Evolutionary conservation across 208 protist genomes (phyloP).

Genomic region (Leishmania mexicana): DNA sequence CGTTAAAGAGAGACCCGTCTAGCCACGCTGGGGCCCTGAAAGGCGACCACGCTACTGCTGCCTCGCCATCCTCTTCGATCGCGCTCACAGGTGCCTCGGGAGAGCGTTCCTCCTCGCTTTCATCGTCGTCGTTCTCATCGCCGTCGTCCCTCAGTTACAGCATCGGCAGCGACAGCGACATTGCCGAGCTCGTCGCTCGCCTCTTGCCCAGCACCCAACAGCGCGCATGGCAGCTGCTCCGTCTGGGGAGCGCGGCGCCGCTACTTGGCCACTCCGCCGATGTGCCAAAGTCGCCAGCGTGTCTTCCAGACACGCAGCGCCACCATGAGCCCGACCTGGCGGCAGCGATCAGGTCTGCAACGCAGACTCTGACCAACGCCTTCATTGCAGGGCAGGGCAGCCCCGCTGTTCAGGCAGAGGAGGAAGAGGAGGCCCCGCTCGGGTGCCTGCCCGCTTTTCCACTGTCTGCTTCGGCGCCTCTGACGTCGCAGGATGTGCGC

Average conservation of each 20-base stretch:
- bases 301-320: neutral
- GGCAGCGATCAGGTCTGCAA: neutral
- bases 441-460: neutral
- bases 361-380: neutral
- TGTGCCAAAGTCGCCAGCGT: neutral
- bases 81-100: neutral
- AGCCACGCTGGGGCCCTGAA: neutral
- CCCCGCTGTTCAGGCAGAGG: neutral
- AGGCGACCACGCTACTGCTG: neutral
- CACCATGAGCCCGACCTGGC: neutral
- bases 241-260: neutral
- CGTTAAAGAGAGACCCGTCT: neutral
- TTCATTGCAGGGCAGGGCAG: neutral
- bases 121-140: neutral
- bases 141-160: neutral
- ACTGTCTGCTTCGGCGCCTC: neutral
- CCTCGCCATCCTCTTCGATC: neutral
- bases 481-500: neutral
- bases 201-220: slow-evolving; percentile 9
- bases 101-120: neutral
- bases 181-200: slow-evolving; percentile 10
- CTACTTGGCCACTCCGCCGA: neutral
- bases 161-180: slow-evolving; percentile 12
- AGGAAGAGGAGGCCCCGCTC: neutral
- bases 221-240: neutral